phyloP scores from a whole-genome alignment of 345 rosid species.

The Ailanthus altissimus region DNA sequence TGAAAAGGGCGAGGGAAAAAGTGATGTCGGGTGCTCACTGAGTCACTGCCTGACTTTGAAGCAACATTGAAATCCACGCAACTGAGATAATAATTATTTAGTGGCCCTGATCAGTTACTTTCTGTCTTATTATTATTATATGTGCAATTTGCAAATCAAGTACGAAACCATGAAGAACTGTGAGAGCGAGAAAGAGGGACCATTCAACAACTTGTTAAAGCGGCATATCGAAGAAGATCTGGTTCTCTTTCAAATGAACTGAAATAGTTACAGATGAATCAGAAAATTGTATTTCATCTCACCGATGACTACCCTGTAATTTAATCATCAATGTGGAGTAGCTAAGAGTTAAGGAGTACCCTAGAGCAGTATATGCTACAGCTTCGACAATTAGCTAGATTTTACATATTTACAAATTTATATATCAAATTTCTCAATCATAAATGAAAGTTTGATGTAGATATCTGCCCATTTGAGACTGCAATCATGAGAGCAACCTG shows the following conservation, averaged over 20 bases:
- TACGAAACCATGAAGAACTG: constrained; percentile 26
- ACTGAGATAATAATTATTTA: constrained; percentile 10
- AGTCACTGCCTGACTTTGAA: constrained; percentile 33
- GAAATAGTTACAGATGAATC: background rate
- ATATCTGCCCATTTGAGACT: background rate
- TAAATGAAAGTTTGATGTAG: background rate
- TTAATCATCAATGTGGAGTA: background rate
- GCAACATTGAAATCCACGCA: constrained; percentile 53
- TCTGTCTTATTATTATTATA: background rate
- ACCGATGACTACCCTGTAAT: background rate
- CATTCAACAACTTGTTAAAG: constrained; percentile 3
- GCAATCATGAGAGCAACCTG: background rate
- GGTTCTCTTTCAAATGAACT: background rate
- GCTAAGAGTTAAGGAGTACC: background rate
- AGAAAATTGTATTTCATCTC: background rate
- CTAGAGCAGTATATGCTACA: background rate
- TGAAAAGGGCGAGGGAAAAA: background rate
- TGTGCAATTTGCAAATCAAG: constrained; percentile 20
- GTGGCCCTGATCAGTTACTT: constrained; percentile 14
- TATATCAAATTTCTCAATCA: background rate
- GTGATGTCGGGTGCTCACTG: constrained; percentile 42
- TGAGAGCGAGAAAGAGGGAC: background rate
- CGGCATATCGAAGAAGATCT: background rate
- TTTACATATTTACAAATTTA: background rate
- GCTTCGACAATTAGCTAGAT: background rate